Percentiles rank a stretch among this genome's conserved stretches.
Conservation (phyloP, 2,329 filamentous ascomycete species). For the Aspergillus sp. region DNA sequence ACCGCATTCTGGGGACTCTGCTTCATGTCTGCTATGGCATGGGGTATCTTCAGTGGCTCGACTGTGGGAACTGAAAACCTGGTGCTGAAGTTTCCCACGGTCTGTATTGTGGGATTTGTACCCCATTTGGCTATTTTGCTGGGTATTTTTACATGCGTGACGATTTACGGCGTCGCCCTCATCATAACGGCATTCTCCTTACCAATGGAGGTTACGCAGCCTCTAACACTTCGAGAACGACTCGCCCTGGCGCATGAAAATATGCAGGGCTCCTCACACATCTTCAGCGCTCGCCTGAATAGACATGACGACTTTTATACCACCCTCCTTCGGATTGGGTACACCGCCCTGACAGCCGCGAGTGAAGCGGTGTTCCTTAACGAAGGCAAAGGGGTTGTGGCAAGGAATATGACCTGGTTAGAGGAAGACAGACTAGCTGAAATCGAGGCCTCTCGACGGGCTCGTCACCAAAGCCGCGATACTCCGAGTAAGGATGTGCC, state of each 20-base stretch:
- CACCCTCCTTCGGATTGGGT: slow-evolving; percentile 79
- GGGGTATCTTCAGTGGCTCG: slow-evolving; percentile 61
- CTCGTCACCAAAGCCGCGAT: slow-evolving; percentile 15
- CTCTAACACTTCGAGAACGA: slow-evolving; percentile 56
- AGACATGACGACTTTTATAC: slow-evolving; percentile 96
- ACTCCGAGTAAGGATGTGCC: slow-evolving; percentile 15
- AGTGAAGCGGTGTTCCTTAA: slow-evolving; percentile 96
- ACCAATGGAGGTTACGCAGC: slow-evolving; percentile 49
- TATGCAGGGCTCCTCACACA: slow-evolving; percentile 85
- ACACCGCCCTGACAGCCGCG: slow-evolving; percentile 84
- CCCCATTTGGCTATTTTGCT: slow-evolving; percentile 84
- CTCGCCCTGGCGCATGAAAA: slow-evolving; percentile 75
- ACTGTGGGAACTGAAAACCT: slow-evolving; percentile 52
- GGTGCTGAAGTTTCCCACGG: slow-evolving; percentile 83
- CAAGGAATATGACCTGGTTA: slow-evolving; percentile 81
- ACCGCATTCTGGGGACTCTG: slow-evolving; percentile 87
- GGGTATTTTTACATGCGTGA: slow-evolving; percentile 72
- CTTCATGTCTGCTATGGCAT: slow-evolving; percentile 82
- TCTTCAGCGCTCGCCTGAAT: slow-evolving; percentile 76
- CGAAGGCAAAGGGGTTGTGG: slow-evolving; percentile 73
- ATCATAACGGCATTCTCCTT: slow-evolving; percentile 70
- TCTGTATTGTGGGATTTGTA: slow-evolving; percentile 92
- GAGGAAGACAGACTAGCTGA: slow-evolving; percentile 83
- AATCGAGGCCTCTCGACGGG: slow-evolving; percentile 56
- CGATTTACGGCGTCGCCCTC: slow-evolving; percentile 77